Evolutionary conservation across 129 eudicot species (phyloP), one percentile per base, ranked within the genome.

Genomic region (Escallonia rubra): DNA sequence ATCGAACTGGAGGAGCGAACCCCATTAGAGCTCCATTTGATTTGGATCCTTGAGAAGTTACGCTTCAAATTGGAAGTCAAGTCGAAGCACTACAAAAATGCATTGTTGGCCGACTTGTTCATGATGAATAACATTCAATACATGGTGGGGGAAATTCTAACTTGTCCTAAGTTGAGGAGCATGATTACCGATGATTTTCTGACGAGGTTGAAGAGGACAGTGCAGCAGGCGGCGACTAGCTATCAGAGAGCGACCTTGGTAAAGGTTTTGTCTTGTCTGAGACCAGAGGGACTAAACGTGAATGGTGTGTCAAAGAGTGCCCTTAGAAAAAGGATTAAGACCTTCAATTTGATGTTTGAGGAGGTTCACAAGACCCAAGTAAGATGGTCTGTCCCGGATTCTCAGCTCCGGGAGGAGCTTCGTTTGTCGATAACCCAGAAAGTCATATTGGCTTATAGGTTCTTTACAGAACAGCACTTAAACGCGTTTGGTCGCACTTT

Each of bases 51-150:
- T 59, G 63, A 16, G 56, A 61, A 64, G 42, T 54, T 81, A 41
- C 39, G 16, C 16, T 60, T 16, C 15, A 77, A 73, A 54, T 64
- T 77, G 54, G 70, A 73, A 43, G 49, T 8, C 4, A 81, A 81
- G 52, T 59, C 71, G 12, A 48, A 40, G 48, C 13, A 2, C 10
- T 65, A 57, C 54, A n/a, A 65, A 42, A 62, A 72, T 40, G 47
- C 52, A 3, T 55, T 57, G 23, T 58, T 72, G 59, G 50, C 10
- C 23, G 64, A 65, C 3, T 41, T 81, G 57, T 81, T 77, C 48
- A 58, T 60, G 59, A 70, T 77, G 80, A 81, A 77, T 72, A 81
- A 81, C 52, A 40, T 81, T 38, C 70, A 54, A 14, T 65, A 61
- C 71, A 62, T 81, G 16, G 62, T 65, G 5, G 74, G 61, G 43